These are phyloP conservation scores for Vitis hybrid DNA, from an alignment of 177 flowering plant genomes.

Conservation along the genomic window DNA sequence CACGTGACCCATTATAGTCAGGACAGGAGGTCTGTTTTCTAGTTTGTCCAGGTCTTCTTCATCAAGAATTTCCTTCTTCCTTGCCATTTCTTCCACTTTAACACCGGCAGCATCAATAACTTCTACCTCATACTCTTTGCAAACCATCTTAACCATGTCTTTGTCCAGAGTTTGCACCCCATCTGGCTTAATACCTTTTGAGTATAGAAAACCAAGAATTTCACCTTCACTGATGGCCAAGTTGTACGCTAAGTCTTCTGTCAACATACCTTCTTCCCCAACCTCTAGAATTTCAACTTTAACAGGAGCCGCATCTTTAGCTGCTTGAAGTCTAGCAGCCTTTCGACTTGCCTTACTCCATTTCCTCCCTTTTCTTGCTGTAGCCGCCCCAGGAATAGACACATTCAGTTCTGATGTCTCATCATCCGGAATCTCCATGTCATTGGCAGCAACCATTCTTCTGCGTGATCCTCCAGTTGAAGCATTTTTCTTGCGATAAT, in stretches of 20 bases:
- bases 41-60: conserved; percentile 90
- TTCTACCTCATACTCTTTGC: conserved; percentile 83
- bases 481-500: conserved; percentile 56
- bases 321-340: conserved; percentile 86
- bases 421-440: conserved; percentile 50
- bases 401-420: conserved; percentile 66
- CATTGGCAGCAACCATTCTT: conserved; percentile 38
- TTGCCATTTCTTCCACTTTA: conserved; percentile 83
- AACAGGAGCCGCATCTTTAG: conserved; percentile 87
- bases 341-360: conserved; percentile 92
- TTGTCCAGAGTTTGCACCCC: conserved; percentile 74
- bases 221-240: conserved; percentile 84
- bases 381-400: conserved; percentile 57
- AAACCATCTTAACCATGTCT: conserved; percentile 88
- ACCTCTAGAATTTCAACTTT: conserved; percentile 93
- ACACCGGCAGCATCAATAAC: conserved; percentile 72
- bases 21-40: conserved; percentile 88
- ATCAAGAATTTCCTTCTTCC: conserved; percentile 78
- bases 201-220: conserved; percentile 69
- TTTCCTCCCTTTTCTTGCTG: conserved; percentile 74
- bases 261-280: conserved; percentile 81
- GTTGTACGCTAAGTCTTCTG: conserved; percentile 76
- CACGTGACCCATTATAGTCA: conserved; percentile 99
- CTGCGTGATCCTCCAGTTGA: conserved; percentile 58
- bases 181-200: conserved; percentile 84